Percentiles rank a stretch among this genome's conserved stretches.
phyloP scores from a whole-genome alignment of 345 rosid species.

The Boechera retrofracta region DNA sequence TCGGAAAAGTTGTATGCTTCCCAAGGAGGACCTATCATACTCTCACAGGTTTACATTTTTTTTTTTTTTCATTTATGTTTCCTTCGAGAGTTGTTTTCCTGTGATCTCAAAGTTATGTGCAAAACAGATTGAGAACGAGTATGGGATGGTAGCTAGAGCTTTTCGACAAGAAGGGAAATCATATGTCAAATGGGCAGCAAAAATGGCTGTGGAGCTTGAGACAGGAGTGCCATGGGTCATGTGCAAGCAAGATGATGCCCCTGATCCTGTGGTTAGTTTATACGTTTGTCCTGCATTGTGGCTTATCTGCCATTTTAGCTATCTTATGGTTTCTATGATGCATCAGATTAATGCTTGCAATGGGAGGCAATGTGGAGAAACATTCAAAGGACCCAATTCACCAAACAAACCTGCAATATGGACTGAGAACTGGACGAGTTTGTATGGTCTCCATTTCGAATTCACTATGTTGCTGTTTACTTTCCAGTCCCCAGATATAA shows the following conservation, averaged over 20 bases:
- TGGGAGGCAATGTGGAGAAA: conserved; percentile 80
- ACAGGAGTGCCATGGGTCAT: conserved; percentile 93
- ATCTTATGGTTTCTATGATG: neutral
- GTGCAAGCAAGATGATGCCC: conserved; percentile 92
- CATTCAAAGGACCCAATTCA: conserved; percentile 79
- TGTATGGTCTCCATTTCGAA: conserved; percentile 48
- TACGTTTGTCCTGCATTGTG: conserved; percentile 12
- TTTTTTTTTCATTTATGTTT: neutral
- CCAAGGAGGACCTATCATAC: conserved; percentile 89
- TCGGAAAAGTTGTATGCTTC: conserved; percentile 70
- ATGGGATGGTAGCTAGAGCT: conserved; percentile 57
- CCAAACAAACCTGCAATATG: conserved; percentile 85
- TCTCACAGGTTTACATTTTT: conserved; percentile 65
- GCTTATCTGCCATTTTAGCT: neutral
- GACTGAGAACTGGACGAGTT: conserved; percentile 92
- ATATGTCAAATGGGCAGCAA: conserved; percentile 79
- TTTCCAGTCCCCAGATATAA: neutral
- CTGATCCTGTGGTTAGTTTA: conserved; percentile 76
- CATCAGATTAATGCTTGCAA: conserved; percentile 80
- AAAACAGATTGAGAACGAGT: conserved; percentile 82
- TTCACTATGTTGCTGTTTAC: conserved; percentile 14
- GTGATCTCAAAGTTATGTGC: neutral
- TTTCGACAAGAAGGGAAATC: conserved; percentile 61
- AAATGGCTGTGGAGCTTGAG: conserved; percentile 68
- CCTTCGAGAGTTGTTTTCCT: conserved; percentile 8